Evolutionary conservation across 2,329 filamentous ascomycete species (phyloP), one percentile per base, ranked within the genome.

Genomic region (Dissoconium aciculare): DNA sequence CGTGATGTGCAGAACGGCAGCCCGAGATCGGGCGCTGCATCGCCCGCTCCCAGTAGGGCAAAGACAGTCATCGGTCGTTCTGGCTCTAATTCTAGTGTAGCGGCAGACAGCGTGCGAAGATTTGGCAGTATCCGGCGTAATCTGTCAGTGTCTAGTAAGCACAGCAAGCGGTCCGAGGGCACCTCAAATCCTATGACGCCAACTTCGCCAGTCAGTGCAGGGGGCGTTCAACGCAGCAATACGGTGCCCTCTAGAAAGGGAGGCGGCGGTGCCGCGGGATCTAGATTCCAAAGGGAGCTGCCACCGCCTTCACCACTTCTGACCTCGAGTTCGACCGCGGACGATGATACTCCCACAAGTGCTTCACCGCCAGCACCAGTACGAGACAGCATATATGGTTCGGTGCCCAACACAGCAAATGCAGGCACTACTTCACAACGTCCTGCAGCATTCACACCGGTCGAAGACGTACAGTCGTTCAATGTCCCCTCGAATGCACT

Each of bases 91-190:
- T 81, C 82, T 2, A 95, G 87, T 52, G 84, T 78, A 27, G 84
- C 78, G 19, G 82, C 83, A 11, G 83, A 92, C 43, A 91, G 84
- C 47, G 70, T 92, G 24, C 74, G 82, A 26, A 81, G 78, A 47
- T 80, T 78, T 45, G 84, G 77, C 34, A 74, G 73, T 43, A 61
- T 94, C 15, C 71, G 87, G 39, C 71, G 89, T 40, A 94, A 94
- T 49, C 79, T 87, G 30, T 95, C 89, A 3, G 81, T 84, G 0
- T 92, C 85, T 3, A 95, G 89, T n/a, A 74, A 76, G 43, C 74
- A 82, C 42, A 93, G 85, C 4, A 71, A 77, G 36, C 67, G 75
- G 36, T 85, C 84, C 14, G 74, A 71, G 37, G 77, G 70, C 34
- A 66, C 71, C 15, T 72, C 76, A 5, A 82, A 74, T 31, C 81